These are phyloP conservation scores for Dactylellina sp. DNA, from an alignment of 2,329 filamentous ascomycete genomes.

Conservation along the genomic window DNA sequence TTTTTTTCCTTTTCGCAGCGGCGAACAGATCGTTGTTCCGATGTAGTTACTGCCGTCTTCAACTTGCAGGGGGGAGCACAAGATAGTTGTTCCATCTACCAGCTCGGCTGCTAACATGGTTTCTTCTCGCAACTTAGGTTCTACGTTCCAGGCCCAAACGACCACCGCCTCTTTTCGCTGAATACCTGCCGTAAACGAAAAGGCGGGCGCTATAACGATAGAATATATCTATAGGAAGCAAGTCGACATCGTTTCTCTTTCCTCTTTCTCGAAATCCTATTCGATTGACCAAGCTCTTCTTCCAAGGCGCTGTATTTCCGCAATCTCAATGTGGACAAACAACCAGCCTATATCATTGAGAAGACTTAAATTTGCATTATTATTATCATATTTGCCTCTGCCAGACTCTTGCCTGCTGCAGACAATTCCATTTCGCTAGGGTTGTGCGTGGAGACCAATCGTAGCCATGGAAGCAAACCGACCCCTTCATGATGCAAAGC, in stretches of 20 bases:
- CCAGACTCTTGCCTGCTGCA: slow-evolving; percentile 6
- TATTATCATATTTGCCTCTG: slow-evolving; percentile 6
- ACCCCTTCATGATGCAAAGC: slow-evolving; percentile 3
- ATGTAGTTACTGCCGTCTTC: slow-evolving; percentile 5
- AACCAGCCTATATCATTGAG: neutral
- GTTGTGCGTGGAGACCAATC: slow-evolving; percentile 24
- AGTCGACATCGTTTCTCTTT: neutral
- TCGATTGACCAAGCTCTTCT: slow-evolving; percentile 1
- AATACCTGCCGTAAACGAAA: neutral
- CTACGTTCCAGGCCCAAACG: slow-evolving; percentile 15
- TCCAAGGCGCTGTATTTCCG: slow-evolving; percentile 8
- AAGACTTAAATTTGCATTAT: slow-evolving; percentile 4
- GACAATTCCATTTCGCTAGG: neutral
- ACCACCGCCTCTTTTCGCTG: slow-evolving; percentile 8
- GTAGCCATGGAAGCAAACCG: slow-evolving; percentile 28
- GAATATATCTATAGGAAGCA: slow-evolving; percentile 3
- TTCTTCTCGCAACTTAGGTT: slow-evolving; percentile 2
- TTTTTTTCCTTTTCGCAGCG: slow-evolving; percentile 4
- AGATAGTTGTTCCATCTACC: neutral
- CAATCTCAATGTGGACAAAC: slow-evolving; percentile 36
- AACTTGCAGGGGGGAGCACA: neutral
- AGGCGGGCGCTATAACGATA: slow-evolving; percentile 14
- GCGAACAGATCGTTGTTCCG: slow-evolving; percentile 24
- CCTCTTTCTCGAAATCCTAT: neutral
- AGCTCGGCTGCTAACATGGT: slow-evolving; percentile 2